Base-by-base conservation (phyloP, 371 early-diverging fungal genomes). In the Dichotomocladium elegans region DNA sequence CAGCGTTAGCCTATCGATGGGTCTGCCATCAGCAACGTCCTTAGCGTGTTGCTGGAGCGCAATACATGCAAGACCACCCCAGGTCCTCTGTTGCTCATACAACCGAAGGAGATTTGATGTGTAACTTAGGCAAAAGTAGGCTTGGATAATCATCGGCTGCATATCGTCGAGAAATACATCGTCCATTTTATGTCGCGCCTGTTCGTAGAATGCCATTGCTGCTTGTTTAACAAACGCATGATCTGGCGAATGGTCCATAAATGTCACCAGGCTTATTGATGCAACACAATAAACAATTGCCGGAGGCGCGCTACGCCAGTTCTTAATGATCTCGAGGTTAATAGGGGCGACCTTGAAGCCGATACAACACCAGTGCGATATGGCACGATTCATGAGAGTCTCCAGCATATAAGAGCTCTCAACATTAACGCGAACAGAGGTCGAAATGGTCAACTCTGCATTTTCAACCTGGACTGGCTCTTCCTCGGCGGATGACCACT, bases 41-140 rank as follows among this genome's bases (percentile, higher is more conserved):
- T 54, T 41, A 8, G 60, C 47, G 10, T 47, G 54, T 34, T 60
- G 63, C 9, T 53, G 57, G 11, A 67, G 27, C 14, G 60, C 60
- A 47, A 67, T 60, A 0, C 60, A 53, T 17, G 67, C 67, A 5
- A 67, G 43, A 22, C 63, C 50, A 19, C 55, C 60, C 67, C 67
- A 67, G 4, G 67, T 59, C 2, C 60, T 53, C 34, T 67, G 67
- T 25, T 67, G 63, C 12, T 67, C 67, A 25, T 59, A 60, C 12
- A 57, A 33, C 7, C 67, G 50, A 28, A 67, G 33, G 6, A 67
- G 45, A 48, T 67, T 67, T 19, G 67, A 62, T 17, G 60, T 60
- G 44, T 67, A 67, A 33, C 67, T 67, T 19, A 67, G 46, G 24
- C 60, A 60, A 52, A 67, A 67, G 41, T 67, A 67, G 17, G 60